These are phyloP conservation scores for Auriscalpium vulgare DNA, from an alignment of 768 basidiomycete species.

Conservation along the genomic window DNA sequence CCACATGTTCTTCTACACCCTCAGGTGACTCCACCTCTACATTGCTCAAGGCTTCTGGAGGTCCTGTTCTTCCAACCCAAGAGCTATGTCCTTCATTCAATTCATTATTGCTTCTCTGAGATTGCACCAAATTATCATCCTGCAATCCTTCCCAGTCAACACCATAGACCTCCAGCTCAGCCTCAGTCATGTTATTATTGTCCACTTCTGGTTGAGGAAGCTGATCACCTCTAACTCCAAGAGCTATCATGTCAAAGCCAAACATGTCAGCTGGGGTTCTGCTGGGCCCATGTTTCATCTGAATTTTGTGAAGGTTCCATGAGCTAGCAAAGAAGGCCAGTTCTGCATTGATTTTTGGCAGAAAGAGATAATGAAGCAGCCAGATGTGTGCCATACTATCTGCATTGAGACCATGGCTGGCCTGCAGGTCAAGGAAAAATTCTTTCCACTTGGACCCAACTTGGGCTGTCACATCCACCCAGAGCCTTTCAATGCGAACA, in stretches of 20 bases:
- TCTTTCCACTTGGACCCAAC: background rate
- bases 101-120: background rate
- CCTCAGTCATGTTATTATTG: background rate
- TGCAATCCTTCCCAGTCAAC: constrained; percentile 9
- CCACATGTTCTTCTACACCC: background rate
- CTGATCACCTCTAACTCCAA: background rate
- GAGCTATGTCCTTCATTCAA: background rate
- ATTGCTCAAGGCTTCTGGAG: background rate
- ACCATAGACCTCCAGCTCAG: constrained; percentile 5
- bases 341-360: constrained; percentile 16
- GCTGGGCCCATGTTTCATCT: constrained; percentile 13
- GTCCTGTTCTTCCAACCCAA: background rate
- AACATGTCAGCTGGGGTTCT: constrained; percentile 16
- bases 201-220: background rate
- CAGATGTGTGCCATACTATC: constrained; percentile 7
- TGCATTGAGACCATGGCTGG: background rate
- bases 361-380: constrained; percentile 21
- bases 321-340: constrained; percentile 8
- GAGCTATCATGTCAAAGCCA: constrained; percentile 10
- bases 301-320: constrained; percentile 18
- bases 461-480: constrained; percentile 10
- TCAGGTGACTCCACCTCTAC: background rate
- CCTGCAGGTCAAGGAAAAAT: constrained; percentile 11
- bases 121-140: background rate
- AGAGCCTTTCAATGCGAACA: constrained; percentile 15